A percentile compares a stretch with the other conserved stretches of the same genome.
Conservation (phyloP, 2,329 filamentous ascomycete species). For the Penicillium sp. region DNA sequence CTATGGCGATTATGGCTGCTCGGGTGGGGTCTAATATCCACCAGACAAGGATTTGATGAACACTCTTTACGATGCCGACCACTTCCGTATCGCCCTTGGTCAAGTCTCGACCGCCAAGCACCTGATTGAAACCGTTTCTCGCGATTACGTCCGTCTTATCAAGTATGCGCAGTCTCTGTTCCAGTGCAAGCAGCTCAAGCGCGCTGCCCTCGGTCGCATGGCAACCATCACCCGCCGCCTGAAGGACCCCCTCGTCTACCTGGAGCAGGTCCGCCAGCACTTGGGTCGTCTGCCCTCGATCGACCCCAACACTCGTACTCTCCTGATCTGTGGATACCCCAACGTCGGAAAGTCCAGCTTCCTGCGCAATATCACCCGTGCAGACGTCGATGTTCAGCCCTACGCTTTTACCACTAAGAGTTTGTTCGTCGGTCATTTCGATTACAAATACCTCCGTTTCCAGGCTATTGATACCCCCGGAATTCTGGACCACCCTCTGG, state of each 20-base stretch:
- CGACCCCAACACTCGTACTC: conserved; percentile 92
- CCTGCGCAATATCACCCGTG: conserved; percentile 83
- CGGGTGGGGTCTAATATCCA: conserved; percentile 17
- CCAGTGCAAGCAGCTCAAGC: conserved; percentile 99
- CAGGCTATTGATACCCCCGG: conserved; percentile 98
- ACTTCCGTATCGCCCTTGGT: conserved; percentile 94
- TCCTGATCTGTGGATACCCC: conserved; percentile 95
- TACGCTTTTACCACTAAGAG: conserved; percentile 99
- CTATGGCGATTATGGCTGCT: background rate
- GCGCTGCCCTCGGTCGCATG: conserved; percentile 94
- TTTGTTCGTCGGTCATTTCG: conserved; percentile 95
- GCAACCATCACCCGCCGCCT: conserved; percentile 92
- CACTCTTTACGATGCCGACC: conserved; percentile 97
- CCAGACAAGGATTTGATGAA: conserved; percentile 80
- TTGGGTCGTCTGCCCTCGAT: conserved; percentile 96
- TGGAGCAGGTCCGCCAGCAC: conserved; percentile 96
- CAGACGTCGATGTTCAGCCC: conserved; percentile 94
- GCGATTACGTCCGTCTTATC: conserved; percentile 92
- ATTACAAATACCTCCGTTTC: conserved; percentile 89
- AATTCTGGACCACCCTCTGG: conserved; percentile 93
- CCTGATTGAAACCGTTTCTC: conserved; percentile 89
- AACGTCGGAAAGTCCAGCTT: conserved; percentile 98
- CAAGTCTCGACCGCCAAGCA: conserved; percentile 96
- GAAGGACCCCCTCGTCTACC: conserved; percentile 90
- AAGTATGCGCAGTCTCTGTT: conserved; percentile 97